Percentiles rank a stretch among this genome's conserved stretches.
These are phyloP conservation scores for Leccinellum albellum DNA, from an alignment of 768 basidiomycete species.

Conservation along the genomic window DNA sequence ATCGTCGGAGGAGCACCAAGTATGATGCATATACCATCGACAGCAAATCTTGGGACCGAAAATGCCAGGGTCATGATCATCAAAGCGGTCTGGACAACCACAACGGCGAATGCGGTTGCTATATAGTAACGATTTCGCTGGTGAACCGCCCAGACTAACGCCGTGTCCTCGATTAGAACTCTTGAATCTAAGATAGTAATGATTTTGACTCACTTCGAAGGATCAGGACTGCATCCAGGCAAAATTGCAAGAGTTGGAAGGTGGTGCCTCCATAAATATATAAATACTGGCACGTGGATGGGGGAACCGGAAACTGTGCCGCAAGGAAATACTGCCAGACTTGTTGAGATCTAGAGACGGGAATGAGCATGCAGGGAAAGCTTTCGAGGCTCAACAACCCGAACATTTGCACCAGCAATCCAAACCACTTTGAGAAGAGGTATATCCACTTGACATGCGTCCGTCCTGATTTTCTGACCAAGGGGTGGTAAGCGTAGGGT, in stretches of 20 bases:
- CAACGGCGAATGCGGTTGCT: background rate
- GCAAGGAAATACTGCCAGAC: background rate
- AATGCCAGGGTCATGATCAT: background rate
- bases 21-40: conserved; percentile 12
- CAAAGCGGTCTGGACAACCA: conserved; percentile 3
- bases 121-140: conserved; percentile 1
- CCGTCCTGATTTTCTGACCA: conserved; percentile 7
- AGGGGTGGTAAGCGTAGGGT: background rate
- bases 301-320: background rate
- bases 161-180: background rate
- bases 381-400: background rate
- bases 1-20: background rate
- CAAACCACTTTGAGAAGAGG: conserved; percentile 23
- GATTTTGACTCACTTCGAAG: conserved; percentile 16
- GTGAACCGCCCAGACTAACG: conserved; percentile 16
- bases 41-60: background rate
- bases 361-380: conserved; percentile 1
- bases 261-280: background rate
- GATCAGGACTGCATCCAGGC: conserved; percentile 12
- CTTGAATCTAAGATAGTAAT: background rate
- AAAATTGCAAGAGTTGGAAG: conserved; percentile 14
- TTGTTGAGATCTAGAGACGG: conserved; percentile 1
- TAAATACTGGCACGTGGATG: conserved; percentile 2
- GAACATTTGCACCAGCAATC: conserved; percentile 16
- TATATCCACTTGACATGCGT: conserved; percentile 18